Conservation (phyloP, 1,139 yeast species). For the Taphrina deformans region DNA sequence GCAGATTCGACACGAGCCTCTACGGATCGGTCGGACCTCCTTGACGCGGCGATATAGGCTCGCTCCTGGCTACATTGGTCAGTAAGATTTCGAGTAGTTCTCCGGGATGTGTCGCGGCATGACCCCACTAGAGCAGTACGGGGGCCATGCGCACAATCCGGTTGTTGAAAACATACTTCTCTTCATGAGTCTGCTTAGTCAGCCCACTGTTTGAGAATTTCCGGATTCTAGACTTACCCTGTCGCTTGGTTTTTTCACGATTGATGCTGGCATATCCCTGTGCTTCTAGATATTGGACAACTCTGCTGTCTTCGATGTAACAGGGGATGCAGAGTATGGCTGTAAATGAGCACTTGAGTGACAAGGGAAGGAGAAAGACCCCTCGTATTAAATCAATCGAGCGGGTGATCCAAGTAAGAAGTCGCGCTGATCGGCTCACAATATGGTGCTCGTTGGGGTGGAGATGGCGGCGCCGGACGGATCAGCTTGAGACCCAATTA, state of each 20-base stretch:
- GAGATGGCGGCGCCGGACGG: neutral
- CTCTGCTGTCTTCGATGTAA: neutral
- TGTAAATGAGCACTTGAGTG: neutral
- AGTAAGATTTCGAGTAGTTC: neutral
- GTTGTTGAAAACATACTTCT: neutral
- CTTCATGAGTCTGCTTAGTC: constrained; percentile 29
- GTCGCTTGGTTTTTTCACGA: constrained; percentile 16
- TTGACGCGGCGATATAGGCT: constrained; percentile 34
- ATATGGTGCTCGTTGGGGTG: neutral
- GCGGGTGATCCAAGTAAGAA: neutral
- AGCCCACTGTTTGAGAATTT: neutral
- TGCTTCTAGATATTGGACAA: neutral
- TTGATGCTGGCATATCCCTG: constrained; percentile 9
- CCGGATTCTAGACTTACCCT: constrained; percentile 1
- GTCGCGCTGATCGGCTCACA: neutral
- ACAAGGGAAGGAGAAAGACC: neutral
- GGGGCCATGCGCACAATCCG: neutral
- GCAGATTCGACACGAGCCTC: constrained; percentile 34
- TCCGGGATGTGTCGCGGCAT: neutral
- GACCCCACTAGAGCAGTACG: neutral
- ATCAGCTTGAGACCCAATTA: neutral
- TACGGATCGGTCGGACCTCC: constrained; percentile 30
- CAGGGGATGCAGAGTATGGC: no score
- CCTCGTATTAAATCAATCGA: neutral
- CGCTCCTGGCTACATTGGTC: constrained; percentile 25